These are phyloP conservation scores for Claviceps quebecensis DNA, from an alignment of 2,329 filamentous ascomycete genomes.

Conservation along the genomic window DNA sequence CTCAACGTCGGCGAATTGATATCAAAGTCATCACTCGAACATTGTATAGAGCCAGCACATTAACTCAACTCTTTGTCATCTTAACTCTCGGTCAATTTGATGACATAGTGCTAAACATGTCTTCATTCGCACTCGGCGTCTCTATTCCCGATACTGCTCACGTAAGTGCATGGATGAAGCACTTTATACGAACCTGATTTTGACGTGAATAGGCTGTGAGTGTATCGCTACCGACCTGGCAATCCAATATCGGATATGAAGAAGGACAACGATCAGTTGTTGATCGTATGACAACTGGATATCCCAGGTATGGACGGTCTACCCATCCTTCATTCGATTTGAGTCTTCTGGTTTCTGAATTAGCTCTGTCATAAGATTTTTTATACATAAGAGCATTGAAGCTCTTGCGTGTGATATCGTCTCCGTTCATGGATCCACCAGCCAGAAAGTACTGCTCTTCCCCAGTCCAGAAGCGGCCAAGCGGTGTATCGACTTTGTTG, in stretches of 20 bases:
- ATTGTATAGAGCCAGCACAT: background rate
- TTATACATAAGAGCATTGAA: conserved; percentile 72
- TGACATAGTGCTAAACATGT: conserved; percentile 22
- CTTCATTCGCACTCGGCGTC: conserved; percentile 45
- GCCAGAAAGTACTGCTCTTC: conserved; percentile 68
- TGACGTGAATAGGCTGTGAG: conserved; percentile 60
- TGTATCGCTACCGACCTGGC: conserved; percentile 90
- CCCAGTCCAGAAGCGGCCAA: conserved; percentile 56
- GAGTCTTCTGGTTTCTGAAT: background rate
- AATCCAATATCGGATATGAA: conserved; percentile 81
- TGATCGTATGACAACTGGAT: conserved; percentile 73
- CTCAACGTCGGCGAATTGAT: too few species aligned
- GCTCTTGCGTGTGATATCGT: conserved; percentile 58
- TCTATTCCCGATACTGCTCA: conserved; percentile 69
- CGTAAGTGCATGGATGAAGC: conserved; percentile 33
- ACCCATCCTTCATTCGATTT: background rate
- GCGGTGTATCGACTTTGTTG: conserved; percentile 63
- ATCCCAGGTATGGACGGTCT: conserved; percentile 55
- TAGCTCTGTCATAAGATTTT: conserved; percentile 52
- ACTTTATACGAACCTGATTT: background rate
- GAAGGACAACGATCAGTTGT: conserved; percentile 84
- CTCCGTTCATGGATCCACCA: conserved; percentile 44
- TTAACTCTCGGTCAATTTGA: background rate
- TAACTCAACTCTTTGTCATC: background rate
- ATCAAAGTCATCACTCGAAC: too few species aligned